Base-by-base conservation (phyloP, 164 flowering plant species). In the Macadamia integrifolia region DNA sequence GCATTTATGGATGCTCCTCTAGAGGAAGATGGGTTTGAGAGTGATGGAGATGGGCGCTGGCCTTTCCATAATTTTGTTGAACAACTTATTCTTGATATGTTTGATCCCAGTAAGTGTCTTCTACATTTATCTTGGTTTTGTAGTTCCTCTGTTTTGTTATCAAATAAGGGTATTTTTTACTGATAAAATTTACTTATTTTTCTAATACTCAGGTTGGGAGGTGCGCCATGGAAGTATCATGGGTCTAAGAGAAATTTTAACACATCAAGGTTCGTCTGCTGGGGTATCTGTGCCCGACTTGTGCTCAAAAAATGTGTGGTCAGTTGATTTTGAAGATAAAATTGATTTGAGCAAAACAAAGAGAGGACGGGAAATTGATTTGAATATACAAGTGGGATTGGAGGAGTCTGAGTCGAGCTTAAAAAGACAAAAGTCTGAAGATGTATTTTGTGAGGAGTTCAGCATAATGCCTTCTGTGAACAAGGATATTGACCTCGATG, bases 171-270 rank as follows among this genome's bases (percentile, higher is more conserved):
- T 46, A 8, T 43, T 66, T 62, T 44, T 55, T 23, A 23, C 64
- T 72, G 62, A 52, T 62, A 14, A 48, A 53, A 32, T 56, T 49
- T 23, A 40, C 46, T 43, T 43, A 9, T n/a, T 50, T 9, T 60
- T 14, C 23, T 40, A 31, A 68, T 60, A 74, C 35, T 66, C 86
- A 93, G 99, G 79, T 58, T 95, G 99, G 99, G 99, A 95, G 83
- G 81, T 91, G 62, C 97, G 99, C 28, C 99, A 95, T 78, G 99
- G 99, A 64, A 86, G 99, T 76, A 81, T 88, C 31, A 92, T 92
- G 98, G 97, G 96, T 65, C 71, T 95, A 64, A 92, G 99, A 78
- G 99, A 95, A 80, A 85, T 95, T 74, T 76, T 95, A 62, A 80
- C 91, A 7, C 88, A 86, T 78, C 98, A 92, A 79, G 99, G 97